Base-by-base conservation (phyloP, 768 basidiomycete genomes). In the Baorangia bicolor region DNA sequence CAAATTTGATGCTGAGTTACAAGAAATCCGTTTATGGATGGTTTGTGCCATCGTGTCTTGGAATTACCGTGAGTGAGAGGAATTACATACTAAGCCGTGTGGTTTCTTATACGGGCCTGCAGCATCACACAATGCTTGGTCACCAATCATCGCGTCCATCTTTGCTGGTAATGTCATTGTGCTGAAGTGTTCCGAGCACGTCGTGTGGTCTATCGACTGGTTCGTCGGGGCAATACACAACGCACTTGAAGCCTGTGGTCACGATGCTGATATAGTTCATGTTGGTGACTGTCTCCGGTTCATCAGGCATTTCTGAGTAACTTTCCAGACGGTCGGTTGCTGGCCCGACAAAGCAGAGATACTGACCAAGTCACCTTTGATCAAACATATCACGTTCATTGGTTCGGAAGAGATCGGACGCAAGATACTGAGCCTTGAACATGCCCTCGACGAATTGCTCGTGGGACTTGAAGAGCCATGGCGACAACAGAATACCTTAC, bases 381-480 rank as follows among this genome's bases (percentile, higher is more conserved):
- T 99, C 58, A 91, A 89, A 65, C 97, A 99, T 65, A 95, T 98
- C 59, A 97, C 94, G 2, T 96, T 96, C 68, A 94, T 95, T 67
- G 89, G 92, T 25, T 92, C 90, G 5, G 89, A 90, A 63, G 74
- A 75, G 46, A 82, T 92, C 44, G 92, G 92, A 30, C 85, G 87
- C 44, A 84, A 86, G 77, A 88, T 88, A 38, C 41, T 35, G 38
- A 63, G 13, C 62, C 71, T 31, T 72, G 23, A 5, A 39, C 11
- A 20, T 20, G 1, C 6, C 7, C 2, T 14, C 34, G 25, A 51
- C 23, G 20, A 7, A 25, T 48, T 27, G 25, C 34, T 53, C 28
- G 65, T 10, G n/a, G 18, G 4, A 38, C 30, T 51, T 63, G 67
- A 93, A 85, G 84, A 57, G 93, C 94, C 0, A 62, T 77, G 20